Evolutionary conservation across 306 rosid species (phyloP), one percentile per base, ranked within the genome.

Genomic region (Medicago lupulina): DNA sequence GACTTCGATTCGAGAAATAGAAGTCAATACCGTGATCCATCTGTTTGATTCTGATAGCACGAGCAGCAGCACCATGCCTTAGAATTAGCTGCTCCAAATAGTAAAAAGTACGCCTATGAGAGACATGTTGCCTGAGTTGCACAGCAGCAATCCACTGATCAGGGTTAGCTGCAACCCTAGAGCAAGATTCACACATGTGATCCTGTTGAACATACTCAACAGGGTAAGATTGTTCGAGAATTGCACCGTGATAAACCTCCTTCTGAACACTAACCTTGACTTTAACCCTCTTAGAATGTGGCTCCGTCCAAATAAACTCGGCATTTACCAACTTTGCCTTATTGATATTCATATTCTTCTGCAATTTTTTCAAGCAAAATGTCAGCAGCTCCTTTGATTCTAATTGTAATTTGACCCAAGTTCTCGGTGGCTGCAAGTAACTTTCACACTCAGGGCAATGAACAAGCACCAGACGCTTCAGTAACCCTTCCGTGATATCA

Each of bases 61-160:
- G 50, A 19, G 72, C 72, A 44, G 72, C 72, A 21, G 72, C 72
- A 21, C 57, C 72, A 14, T 67, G 72, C 36, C 25, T 67, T 13
- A 67, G 40, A 67, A 67, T 67, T 9, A 67, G 10, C 39, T 67
- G 72, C 40, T 67, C 72, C 72, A 67, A 67, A 47, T 67, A 67
- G 44, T 12, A 67, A 55, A 67, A 67, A 44, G 72, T 67, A 25
- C 72, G 72, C 40, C 72, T 21, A 44, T 67, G 72, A 44, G 72
- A 19, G 6, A 67, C 72, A 67, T 67, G 72, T 14, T 67, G 72
- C 55, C 72, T 67, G 12, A 67, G 39, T 13, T 67, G 72, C 39
- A 67, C 72, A 44, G 72, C 72, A 67, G 72, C 72, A 44, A 67
- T 55, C 72, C 72, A 67, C 14, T 67, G 72, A 67, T 67, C 72